Conservation (phyloP, 2,329 filamentous ascomycete genomes). For the Trichophyton equinum region DNA sequence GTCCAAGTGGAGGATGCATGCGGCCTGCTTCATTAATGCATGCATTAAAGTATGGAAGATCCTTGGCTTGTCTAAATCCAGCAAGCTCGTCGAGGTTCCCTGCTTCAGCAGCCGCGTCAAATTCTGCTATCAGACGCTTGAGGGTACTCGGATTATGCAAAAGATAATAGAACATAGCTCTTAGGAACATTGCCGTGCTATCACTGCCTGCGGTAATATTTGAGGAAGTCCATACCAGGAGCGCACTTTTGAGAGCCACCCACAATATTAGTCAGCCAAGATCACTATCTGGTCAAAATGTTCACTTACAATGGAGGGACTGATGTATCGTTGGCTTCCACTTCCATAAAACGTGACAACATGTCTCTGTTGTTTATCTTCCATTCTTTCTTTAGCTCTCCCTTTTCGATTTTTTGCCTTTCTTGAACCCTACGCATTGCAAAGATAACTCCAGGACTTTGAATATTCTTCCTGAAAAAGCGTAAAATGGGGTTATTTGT, state of each 20-base stretch:
- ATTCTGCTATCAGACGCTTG: constrained; percentile 31
- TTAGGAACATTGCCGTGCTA: constrained; percentile 64
- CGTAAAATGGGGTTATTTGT: constrained; percentile 62
- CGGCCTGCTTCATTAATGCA: constrained; percentile 68
- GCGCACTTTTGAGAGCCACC: constrained; percentile 57
- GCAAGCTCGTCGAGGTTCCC: constrained; percentile 43
- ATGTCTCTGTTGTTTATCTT: constrained; percentile 33
- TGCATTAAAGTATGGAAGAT: constrained; percentile 63
- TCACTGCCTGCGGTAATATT: constrained; percentile 53
- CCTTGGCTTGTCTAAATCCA: constrained; percentile 47
- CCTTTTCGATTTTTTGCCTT: constrained; percentile 50
- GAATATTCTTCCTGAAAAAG: constrained; percentile 54
- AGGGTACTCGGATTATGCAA: constrained; percentile 45
- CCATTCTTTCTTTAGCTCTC: constrained; percentile 27
- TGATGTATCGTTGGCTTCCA: constrained; percentile 16
- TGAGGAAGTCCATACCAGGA: constrained; percentile 58
- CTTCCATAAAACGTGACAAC: constrained; percentile 20
- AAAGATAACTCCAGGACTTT: constrained; percentile 56
- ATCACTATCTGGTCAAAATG: constrained; percentile 53
- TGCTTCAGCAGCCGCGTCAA: constrained; percentile 32
- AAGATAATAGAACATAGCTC: constrained; percentile 61
- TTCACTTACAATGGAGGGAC: constrained; percentile 22
- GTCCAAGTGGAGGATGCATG: constrained; percentile 58
- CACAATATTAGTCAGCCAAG: constrained; percentile 44
- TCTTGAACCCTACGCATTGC: constrained; percentile 55